A percentile compares a stretch with the other conserved stretches of the same genome.
These are phyloP conservation scores for Ascochyta rabiei DNA, from an alignment of 2,329 filamentous ascomycete genomes.

Conservation along the genomic window DNA sequence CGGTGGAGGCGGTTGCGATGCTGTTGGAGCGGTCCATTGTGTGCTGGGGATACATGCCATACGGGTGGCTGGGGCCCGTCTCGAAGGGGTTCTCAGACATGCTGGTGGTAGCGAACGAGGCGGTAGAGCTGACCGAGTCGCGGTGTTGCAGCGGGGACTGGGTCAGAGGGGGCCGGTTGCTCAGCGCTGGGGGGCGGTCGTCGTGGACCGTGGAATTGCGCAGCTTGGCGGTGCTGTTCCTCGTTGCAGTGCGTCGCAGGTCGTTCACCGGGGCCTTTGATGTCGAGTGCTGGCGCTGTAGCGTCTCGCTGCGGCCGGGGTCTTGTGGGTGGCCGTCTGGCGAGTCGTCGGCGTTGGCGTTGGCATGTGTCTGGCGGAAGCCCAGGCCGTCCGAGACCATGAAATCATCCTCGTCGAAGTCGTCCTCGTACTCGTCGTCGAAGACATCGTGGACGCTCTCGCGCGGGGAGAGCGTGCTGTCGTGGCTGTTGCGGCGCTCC, in stretches of 20 bases:
- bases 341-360: conserved; percentile 30
- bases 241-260: conserved; percentile 42
- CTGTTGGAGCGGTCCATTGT: conserved; percentile 63
- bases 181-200: conserved; percentile 22
- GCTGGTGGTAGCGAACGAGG: conserved; percentile 50
- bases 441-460: conserved; percentile 52
- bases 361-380: conserved; percentile 49
- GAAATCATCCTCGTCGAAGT: conserved; percentile 49
- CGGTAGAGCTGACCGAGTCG: conserved; percentile 47
- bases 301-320: conserved; percentile 30
- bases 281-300: conserved; percentile 32
- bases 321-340: conserved; percentile 21
- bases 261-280: conserved; percentile 30
- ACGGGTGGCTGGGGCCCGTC: conserved; percentile 81
- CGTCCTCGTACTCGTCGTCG: conserved; percentile 56
- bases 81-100: conserved; percentile 69
- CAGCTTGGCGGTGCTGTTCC: conserved; percentile 47
- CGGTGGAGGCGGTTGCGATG: conserved; percentile 73
- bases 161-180: conserved; percentile 31
- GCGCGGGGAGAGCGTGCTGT: conserved; percentile 37
- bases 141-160: conserved; percentile 41
- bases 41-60: conserved; percentile 81
- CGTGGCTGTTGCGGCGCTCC: conserved; percentile 45
- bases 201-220: conserved; percentile 34
- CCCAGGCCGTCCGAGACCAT: conserved; percentile 53